Conservation (phyloP, 352 stramenopile genomes). For the Blastocystis hominis region DNA sequence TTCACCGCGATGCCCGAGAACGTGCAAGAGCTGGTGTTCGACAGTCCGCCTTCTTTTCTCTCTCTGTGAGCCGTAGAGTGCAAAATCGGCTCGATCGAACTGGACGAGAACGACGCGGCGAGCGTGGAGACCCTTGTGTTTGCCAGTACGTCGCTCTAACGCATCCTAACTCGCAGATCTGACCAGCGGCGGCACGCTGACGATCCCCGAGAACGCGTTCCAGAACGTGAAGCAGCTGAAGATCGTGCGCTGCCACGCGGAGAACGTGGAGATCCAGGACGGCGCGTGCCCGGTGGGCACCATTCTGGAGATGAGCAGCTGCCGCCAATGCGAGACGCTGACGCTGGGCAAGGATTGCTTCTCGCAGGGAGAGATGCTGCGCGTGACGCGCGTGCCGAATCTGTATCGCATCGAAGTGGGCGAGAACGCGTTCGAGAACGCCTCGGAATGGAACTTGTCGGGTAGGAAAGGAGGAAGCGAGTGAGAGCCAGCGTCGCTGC, state of each 20-base stretch:
- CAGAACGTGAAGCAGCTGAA: constrained; percentile 2
- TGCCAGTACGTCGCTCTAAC: background rate
- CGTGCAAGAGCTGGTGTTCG: background rate
- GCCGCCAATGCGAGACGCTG: background rate
- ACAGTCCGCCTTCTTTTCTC: background rate
- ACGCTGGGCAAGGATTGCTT: background rate
- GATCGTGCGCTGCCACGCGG: background rate
- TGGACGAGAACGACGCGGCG: background rate
- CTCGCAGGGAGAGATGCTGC: background rate
- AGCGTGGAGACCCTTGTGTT: background rate
- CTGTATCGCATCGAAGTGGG: background rate
- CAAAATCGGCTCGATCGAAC: background rate
- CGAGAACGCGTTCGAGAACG: constrained; percentile 3
- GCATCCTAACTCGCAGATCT: background rate
- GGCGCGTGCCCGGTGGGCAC: background rate
- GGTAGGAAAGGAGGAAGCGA: background rate
- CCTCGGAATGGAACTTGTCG: background rate
- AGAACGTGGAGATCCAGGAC: background rate
- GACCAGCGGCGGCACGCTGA: background rate
- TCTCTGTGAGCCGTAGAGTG: background rate
- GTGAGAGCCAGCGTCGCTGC: background rate
- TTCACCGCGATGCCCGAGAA: background rate
- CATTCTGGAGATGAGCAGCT: background rate
- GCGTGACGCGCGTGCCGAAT: background rate
- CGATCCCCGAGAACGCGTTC: background rate